Evolutionary conservation across 2,329 filamentous ascomycete species (phyloP).

Genomic region (Ceratocystis cubensis): DNA sequence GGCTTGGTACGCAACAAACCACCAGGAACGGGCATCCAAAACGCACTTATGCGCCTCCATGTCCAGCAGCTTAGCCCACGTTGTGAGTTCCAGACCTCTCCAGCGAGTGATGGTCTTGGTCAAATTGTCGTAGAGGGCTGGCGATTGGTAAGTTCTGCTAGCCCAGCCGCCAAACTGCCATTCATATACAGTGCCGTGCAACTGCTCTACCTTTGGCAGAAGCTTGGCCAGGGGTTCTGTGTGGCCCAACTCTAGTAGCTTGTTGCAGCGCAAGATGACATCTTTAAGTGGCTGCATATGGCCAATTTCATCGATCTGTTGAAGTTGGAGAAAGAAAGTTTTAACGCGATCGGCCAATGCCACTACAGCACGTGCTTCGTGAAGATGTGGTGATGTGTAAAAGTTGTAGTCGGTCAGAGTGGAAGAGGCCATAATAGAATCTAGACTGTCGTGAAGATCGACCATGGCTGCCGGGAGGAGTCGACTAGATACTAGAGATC

Average conservation of each 20-base stretch:
- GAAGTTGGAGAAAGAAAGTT: conserved; percentile 59
- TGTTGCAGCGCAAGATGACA: conserved; percentile 61
- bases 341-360: conserved; percentile 56
- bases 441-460: conserved; percentile 48
- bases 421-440: conserved; percentile 29
- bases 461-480: conserved; percentile 57
- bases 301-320: conserved; percentile 50
- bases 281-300: conserved; percentile 68
- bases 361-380: conserved; percentile 63
- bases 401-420: conserved; percentile 60
- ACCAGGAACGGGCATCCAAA: conserved; percentile 78
- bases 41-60: conserved; percentile 65
- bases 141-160: conserved; percentile 62
- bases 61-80: conserved; percentile 81
- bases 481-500: conserved; percentile 31
- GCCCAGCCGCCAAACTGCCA: conserved; percentile 85
- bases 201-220: conserved; percentile 72
- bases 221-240: conserved; percentile 76
- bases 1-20: conserved; percentile 90
- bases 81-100: conserved; percentile 81
- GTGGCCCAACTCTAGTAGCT: conserved; percentile 62
- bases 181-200: conserved; percentile 75
- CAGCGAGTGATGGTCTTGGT: conserved; percentile 75
- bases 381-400: conserved; percentile 68
- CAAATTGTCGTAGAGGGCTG: conserved; percentile 58